Evolutionary conservation across 805 yeast genomes (phyloP), one percentile per base, ranked within the genome.

Genomic region (Lipomyces yamanashiensis): DNA sequence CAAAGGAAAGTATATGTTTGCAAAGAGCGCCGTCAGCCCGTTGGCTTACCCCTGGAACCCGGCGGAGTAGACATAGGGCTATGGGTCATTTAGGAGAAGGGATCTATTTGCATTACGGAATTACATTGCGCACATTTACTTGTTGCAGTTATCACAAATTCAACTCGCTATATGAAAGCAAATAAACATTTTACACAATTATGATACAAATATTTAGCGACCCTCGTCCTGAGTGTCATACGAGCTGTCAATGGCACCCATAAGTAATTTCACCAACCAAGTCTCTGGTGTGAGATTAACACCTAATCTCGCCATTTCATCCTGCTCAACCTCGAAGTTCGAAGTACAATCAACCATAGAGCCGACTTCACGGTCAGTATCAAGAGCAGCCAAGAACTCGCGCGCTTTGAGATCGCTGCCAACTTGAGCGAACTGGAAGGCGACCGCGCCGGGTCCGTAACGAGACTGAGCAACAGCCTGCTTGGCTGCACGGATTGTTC

Each of bases 381-480:
- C 75, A 15, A 73, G 69, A 59, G 66, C 56, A n/a, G 64, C 64
- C 8, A 73, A 59, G 67, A 73, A 73, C 23, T 73, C 68, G 17
- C 73, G 59, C 7, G 76, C 76, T 58, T 71, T 69, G 43, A 71
- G 50, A 61, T 73, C 76, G 57, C 67, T 70, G 12, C 76, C 76
- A 28, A 73, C 76, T 59, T 73, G 76, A 13, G 75, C 74, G 49
- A 73, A 73, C 65, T 73, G 75, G 67, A 74, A 70, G 10, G 74
- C 73, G 19, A 73, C 68, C 13, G 75, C 70, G 7, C 72, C 72
- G 2, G 75, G 70, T 2, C 75, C 74, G 56, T 63, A 73, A 12
- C 72, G 59, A 41, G 70, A 64, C 52, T 62, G 67, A 2, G 57
- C 33, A 12, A 73, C 62, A 13, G 66, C 57, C 19, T 57, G 47